Percentiles rank a stretch among this genome's conserved stretches.
Conservation (phyloP, 1,284 basidiomycete genomes). For the Earliella scabrosa region DNA sequence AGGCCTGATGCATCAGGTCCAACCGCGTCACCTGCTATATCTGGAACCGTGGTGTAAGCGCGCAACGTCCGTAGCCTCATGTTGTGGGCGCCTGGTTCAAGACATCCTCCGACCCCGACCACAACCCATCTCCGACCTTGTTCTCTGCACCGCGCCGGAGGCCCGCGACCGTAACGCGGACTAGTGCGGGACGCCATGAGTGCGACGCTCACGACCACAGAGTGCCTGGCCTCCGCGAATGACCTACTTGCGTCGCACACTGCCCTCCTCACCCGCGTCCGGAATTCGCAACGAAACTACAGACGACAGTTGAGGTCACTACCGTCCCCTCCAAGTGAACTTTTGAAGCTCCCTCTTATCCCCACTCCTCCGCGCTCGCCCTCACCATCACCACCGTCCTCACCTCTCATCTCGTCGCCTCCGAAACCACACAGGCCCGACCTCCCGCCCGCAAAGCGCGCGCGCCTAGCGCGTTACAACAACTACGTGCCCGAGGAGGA, state of each 20-base stretch:
- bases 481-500: conserved; percentile 92
- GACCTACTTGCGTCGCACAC: conserved; percentile 53
- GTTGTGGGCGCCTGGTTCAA: no score
- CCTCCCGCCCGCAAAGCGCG: conserved; percentile 71
- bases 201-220: conserved; percentile 22
- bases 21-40: no score
- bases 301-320: conserved; percentile 44
- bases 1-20: no score
- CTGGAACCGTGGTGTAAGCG: no score
- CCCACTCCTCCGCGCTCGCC: conserved; percentile 50
- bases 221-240: conserved; percentile 53
- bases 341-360: conserved; percentile 53
- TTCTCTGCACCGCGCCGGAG: no score
- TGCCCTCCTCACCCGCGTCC: conserved; percentile 45
- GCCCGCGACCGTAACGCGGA: no score
- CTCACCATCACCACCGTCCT: conserved; percentile 48
- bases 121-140: no score
- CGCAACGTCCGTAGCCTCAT: no score
- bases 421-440: conserved; percentile 52
- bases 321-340: conserved; percentile 40
- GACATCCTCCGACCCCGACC: no score
- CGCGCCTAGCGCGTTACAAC: conserved; percentile 63
- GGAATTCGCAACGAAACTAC: conserved; percentile 45
- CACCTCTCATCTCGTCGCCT: conserved; percentile 44
- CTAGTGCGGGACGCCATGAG: no score